Conservation (phyloP, 495 filamentous ascomycete species). For the Parmelia sp. region DNA sequence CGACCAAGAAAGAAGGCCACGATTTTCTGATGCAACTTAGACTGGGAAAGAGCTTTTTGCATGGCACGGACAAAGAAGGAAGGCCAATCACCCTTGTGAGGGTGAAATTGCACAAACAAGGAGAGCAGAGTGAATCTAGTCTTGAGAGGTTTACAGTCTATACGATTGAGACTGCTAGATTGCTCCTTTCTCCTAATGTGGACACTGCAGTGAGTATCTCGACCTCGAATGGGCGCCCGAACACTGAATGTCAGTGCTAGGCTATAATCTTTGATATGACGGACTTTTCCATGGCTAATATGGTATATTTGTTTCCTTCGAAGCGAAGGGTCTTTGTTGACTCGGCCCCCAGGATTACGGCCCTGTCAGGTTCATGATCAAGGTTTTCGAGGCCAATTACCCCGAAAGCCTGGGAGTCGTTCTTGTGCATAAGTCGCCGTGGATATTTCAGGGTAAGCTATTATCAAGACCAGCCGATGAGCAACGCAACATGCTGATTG, state of each 20-base stretch:
- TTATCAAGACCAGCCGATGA: neutral
- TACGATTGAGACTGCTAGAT: constrained; percentile 83
- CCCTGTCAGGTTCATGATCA: constrained; percentile 98
- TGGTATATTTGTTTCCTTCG: constrained; percentile 50
- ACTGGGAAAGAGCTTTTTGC: constrained; percentile 92
- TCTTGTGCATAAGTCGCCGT: constrained; percentile 94
- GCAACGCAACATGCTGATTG: constrained; percentile 15
- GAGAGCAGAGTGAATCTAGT: constrained; percentile 72
- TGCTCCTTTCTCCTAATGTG: constrained; percentile 70
- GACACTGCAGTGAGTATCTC: constrained; percentile 77
- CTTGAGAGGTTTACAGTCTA: constrained; percentile 89
- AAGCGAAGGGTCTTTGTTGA: neutral
- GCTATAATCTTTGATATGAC: constrained; percentile 95
- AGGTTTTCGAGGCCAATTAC: constrained; percentile 98
- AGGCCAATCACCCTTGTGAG: constrained; percentile 84
- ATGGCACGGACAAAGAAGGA: constrained; percentile 77
- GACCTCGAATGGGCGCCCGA: neutral
- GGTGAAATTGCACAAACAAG: constrained; percentile 70
- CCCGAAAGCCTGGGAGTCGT: constrained; percentile 87
- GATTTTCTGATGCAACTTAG: constrained; percentile 82
- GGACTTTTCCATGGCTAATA: constrained; percentile 84
- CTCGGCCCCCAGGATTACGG: constrained; percentile 65
- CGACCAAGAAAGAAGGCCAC: constrained; percentile 57
- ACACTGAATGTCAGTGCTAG: constrained; percentile 32
- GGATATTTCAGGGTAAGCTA: constrained; percentile 82